These are phyloP conservation scores for Verticillium albo-atrum DNA, from an alignment of 2,329 filamentous ascomycete genomes.

Conservation along the genomic window DNA sequence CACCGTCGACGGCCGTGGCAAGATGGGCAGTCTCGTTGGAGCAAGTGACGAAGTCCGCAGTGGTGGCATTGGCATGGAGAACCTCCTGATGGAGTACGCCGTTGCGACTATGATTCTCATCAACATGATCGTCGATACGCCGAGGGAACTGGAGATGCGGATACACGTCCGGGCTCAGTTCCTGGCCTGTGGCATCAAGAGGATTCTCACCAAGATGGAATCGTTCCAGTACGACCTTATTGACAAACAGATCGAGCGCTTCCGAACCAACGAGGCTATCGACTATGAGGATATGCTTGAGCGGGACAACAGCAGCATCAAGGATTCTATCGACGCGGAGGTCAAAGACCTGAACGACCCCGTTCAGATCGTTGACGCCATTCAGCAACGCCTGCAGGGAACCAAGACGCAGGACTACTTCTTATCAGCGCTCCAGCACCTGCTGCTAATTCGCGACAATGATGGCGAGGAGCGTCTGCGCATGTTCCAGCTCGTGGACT, in stretches of 20 bases:
- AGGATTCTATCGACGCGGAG: conserved; percentile 81
- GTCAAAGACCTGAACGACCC: conserved; percentile 91
- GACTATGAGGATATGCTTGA: conserved; percentile 98
- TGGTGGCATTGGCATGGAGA: conserved; percentile 97
- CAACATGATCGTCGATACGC: conserved; percentile 94
- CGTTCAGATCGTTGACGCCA: conserved; percentile 88
- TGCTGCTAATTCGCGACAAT: conserved; percentile 87
- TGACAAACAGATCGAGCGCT: conserved; percentile 95
- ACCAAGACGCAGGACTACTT: conserved; percentile 93
- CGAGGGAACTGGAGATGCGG: conserved; percentile 81
- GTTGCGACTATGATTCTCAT: conserved; percentile 91
- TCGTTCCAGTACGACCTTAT: conserved; percentile 97
- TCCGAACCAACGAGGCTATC: conserved; percentile 89
- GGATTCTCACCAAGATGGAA: conserved; percentile 94
- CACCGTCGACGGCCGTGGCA: conserved; percentile 91
- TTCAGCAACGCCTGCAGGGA: conserved; percentile 77
- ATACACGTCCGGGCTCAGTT: conserved; percentile 96
- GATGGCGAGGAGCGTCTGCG: conserved; percentile 87
- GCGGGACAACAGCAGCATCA: conserved; percentile 82
- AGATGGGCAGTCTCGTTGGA: conserved; percentile 97
- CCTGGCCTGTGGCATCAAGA: conserved; percentile 90
- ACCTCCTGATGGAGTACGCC: conserved; percentile 97
- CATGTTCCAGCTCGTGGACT: conserved; percentile 96
- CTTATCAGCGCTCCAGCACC: conserved; percentile 88
- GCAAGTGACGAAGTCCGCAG: conserved; percentile 94